Evolutionary conservation across 2,329 filamentous ascomycete genomes (phyloP).

Genomic region (Fonsecaea multimorphosa): DNA sequence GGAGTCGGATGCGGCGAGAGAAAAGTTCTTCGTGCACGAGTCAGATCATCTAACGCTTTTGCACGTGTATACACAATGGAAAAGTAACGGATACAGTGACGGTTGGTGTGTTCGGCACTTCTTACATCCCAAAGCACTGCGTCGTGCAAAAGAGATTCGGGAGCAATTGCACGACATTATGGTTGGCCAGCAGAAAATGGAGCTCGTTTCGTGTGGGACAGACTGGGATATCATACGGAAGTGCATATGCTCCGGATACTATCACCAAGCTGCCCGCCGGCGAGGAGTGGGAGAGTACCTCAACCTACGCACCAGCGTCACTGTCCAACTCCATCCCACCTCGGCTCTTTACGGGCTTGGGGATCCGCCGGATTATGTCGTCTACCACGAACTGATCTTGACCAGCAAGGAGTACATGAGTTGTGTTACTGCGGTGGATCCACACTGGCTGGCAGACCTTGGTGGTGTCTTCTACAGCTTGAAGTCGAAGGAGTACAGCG

Average conservation of each 20-base stretch:
- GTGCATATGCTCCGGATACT: conserved; percentile 97
- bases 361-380: conserved; percentile 93
- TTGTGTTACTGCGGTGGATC: conserved; percentile 93
- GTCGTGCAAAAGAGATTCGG: conserved; percentile 89
- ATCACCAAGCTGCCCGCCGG: conserved; percentile 94
- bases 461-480: conserved; percentile 97
- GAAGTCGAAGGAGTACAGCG: conserved; percentile 96
- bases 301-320: conserved; percentile 92
- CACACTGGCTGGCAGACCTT: conserved; percentile 94
- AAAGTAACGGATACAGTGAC: conserved; percentile 85
- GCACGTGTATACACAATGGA: conserved; percentile 96
- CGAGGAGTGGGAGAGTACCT: conserved; percentile 98
- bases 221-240: conserved; percentile 96
- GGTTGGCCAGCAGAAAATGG: conserved; percentile 83
- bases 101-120: conserved; percentile 94
- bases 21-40: conserved; percentile 98
- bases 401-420: conserved; percentile 96
- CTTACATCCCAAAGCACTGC: conserved; percentile 89
- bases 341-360: conserved; percentile 90
- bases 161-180: conserved; percentile 95
- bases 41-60: conserved; percentile 95
- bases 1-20: conserved; percentile 90
- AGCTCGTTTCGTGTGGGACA: conserved; percentile 83
- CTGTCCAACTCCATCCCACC: conserved; percentile 92
- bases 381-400: conserved; percentile 97